Evolutionary conservation across 169 alveolate genomes (phyloP).

Genomic region (Eimeria sp.): DNA sequence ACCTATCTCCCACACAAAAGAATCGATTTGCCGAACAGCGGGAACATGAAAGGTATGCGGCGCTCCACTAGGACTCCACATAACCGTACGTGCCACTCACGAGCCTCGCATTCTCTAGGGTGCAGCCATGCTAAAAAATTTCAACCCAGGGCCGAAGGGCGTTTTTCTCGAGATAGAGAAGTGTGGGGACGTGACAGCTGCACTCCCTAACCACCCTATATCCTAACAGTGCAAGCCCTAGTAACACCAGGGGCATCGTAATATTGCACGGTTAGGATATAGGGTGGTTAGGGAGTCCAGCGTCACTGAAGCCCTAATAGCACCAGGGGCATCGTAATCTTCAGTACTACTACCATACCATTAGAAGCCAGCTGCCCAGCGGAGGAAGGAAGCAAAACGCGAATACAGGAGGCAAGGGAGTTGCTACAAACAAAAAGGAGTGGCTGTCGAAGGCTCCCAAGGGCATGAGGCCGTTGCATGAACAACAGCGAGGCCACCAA

Average conservation of each 20-base stretch:
- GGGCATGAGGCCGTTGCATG: neutral
- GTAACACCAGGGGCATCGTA: neutral
- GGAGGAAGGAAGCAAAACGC: neutral
- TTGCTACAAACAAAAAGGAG: neutral
- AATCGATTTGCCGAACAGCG: neutral
- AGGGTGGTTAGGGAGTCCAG: neutral
- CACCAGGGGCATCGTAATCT: neutral
- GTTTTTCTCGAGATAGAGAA: no score
- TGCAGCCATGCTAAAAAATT: no score
- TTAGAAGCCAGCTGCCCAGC: neutral
- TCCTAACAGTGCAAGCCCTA: neutral
- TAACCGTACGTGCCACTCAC: neutral
- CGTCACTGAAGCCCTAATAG: neutral
- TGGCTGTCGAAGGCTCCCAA: neutral
- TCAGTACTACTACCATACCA: neutral
- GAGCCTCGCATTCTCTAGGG: neutral
- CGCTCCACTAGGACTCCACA: neutral
- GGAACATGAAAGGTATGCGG: neutral
- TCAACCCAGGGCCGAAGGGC: no score
- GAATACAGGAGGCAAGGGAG: neutral
- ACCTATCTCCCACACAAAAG: neutral
- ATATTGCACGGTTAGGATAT: neutral
- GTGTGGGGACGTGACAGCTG: neutral
- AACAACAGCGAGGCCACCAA: neutral
- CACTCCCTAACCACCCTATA: neutral